Percentiles rank a stretch among this genome's conserved stretches.
phyloP scores from a whole-genome alignment of 345 rosid genomes.

The Stellera chamaejasme region DNA sequence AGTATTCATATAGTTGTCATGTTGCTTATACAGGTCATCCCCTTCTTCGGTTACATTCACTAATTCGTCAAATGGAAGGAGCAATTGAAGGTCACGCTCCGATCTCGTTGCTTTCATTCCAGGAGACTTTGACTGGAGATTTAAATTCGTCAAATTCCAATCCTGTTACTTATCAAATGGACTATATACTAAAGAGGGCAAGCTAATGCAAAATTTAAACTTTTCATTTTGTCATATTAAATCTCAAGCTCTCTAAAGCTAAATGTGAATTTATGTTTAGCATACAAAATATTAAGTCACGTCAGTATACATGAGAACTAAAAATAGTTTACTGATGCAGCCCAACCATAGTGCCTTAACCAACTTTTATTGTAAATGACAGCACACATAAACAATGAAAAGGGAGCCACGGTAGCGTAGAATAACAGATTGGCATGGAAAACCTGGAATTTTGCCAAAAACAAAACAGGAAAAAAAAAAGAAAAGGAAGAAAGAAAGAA shows the following conservation, averaged over 20 bases:
- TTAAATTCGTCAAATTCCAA: conserved; percentile 5
- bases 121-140: conserved; percentile 39
- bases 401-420: not conserved
- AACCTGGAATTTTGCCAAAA: not conserved
- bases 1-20: conserved; percentile 26
- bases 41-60: conserved; percentile 29
- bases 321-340: too few relatives aligned
- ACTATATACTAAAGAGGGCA: too few relatives aligned
- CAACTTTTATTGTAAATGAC: too few relatives aligned
- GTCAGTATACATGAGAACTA: too few relatives aligned
- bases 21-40: conserved; percentile 27
- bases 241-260: too few relatives aligned
- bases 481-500: too few relatives aligned
- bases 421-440: not conserved
- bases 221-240: too few relatives aligned
- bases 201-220: too few relatives aligned
- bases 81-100: conserved; percentile 46
- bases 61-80: conserved; percentile 67
- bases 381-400: not conserved
- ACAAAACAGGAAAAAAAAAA: not conserved
- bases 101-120: conserved; percentile 32
- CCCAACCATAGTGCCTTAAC: too few relatives aligned
- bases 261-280: too few relatives aligned
- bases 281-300: too few relatives aligned
- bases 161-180: too few relatives aligned